phyloP scores from a whole-genome alignment of 768 basidiomycete genomes.

The Lenzites betulinus region DNA sequence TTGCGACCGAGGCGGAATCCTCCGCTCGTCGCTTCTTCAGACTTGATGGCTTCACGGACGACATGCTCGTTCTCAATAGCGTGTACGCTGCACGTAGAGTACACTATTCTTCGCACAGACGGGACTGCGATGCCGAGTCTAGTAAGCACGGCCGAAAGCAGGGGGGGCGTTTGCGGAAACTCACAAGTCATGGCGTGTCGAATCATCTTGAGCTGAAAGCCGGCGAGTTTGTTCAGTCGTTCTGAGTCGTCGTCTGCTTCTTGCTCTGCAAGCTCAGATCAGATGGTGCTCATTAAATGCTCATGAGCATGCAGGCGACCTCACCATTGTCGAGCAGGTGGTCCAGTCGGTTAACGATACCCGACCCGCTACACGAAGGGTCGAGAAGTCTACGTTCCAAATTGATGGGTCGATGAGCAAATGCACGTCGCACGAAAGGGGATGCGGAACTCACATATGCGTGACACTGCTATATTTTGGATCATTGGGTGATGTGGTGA shows the following conservation, averaged over 20 bases:
- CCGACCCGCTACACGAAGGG: constrained; percentile 95
- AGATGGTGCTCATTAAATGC: too few species aligned
- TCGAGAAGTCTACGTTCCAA: constrained; percentile 71
- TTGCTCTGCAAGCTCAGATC: constrained; percentile 48
- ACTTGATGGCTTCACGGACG: constrained; percentile 69
- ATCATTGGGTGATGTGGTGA: constrained; percentile 71
- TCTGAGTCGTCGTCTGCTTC: constrained; percentile 62
- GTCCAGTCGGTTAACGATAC: constrained; percentile 89
- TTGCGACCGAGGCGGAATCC: constrained; percentile 71
- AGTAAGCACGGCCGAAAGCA: neutral
- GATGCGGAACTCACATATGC: constrained; percentile 69
- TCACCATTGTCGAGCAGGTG: constrained; percentile 76
- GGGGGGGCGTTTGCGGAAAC: constrained; percentile 16
- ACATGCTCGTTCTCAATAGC: constrained; percentile 93
- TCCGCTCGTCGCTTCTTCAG: constrained; percentile 62
- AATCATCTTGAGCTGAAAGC: constrained; percentile 90
- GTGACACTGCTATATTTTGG: constrained; percentile 65
- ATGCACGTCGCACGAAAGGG: neutral
- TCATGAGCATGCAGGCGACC: constrained; percentile 13
- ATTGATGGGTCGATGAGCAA: neutral
- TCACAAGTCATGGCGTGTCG: constrained; percentile 94
- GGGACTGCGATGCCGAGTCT: constrained; percentile 55
- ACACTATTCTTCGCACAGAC: constrained; percentile 77
- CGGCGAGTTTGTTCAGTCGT: constrained; percentile 79
- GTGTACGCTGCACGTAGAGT: constrained; percentile 97